Evolutionary conservation across 805 yeast genomes (phyloP).

Genomic region (Candida insectalens): DNA sequence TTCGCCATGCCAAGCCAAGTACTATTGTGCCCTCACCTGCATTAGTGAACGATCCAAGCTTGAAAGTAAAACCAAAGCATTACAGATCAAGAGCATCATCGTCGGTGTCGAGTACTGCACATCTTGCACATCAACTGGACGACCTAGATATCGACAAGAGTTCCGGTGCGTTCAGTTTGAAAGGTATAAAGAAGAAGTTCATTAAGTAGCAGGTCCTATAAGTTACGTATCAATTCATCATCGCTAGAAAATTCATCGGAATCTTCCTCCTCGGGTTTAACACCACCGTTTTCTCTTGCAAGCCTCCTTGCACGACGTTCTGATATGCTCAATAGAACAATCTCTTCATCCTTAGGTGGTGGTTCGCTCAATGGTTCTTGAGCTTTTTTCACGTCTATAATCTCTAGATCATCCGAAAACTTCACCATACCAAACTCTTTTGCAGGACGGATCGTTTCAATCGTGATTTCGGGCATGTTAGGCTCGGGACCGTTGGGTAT

Average conservation of each 20-base stretch:
- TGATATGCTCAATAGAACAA: conserved; percentile 4
- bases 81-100: conserved; percentile 1
- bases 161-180: background rate
- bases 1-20: conserved; percentile 51
- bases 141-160: background rate
- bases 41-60: conserved; percentile 11
- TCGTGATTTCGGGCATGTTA: conserved; percentile 56
- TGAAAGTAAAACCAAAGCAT: background rate
- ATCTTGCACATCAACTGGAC: background rate
- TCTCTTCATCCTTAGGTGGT: conserved; percentile 15
- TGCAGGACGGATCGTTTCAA: conserved; percentile 61
- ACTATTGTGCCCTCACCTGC: conserved; percentile 42
- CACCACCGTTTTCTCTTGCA: too few species aligned
- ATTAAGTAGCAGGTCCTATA: background rate
- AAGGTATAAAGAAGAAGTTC: background rate
- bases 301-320: background rate
- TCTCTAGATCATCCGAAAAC: conserved; percentile 51
- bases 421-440: conserved; percentile 38
- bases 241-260: too few species aligned
- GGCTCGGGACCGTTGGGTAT: conserved; percentile 67
- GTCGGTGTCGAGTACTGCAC: background rate
- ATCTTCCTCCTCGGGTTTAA: conserved; percentile 6
- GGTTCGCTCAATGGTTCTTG: conserved; percentile 9
- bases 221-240: too few species aligned
- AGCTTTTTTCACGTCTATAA: conserved; percentile 31